Base-by-base conservation (phyloP, 225 moss, liverwort and hornwort species). In the Straminergon stramineum region DNA sequence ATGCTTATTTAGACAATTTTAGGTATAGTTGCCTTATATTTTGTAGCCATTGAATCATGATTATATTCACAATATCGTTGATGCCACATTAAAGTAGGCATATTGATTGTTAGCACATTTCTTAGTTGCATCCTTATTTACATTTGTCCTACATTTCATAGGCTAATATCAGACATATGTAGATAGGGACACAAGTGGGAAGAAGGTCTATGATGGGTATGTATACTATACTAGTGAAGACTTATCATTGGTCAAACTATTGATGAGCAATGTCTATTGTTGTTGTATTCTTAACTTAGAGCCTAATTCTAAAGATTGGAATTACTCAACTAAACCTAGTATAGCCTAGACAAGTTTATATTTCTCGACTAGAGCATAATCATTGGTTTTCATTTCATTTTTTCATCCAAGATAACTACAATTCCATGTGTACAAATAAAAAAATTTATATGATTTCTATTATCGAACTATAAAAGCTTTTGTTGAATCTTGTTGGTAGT, bases 401-500 rank as follows among this genome's bases (percentile, higher is more conserved):
- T 76, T 21, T 16, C 13, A 53, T 67, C 11, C 31, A 45, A 11
- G 4, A 5, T 48, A 17, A 30, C 0, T 48, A 18, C 19, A 75
- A 3, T 11, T 75, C 18, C 18, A 51, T 51, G 7, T 2, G 2
- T 75, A 1, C 0, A 3, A 2, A 51, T 31, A 19, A 3, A n/a
- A n/a, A n/a, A n/a, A n/a, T n/a, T n/a, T n/a, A 17, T 6, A 17
- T 45, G 3, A 17, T 28, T 74, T 17, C 27, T 51, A 51, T 32
- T 11, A 11, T 75, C 32, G 5, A 75, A 39, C 0, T 43, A 0
- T 31, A 51, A 43, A 10, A 75, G 11, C 6, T 30, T 48, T 48
- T 6, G 15, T 30, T 18, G 5, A 45, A 11, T 31, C 18, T 48
- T 75, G 1, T 30, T 75, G 17, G 6, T 75, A 30, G 48, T 48